Evolutionary conservation across 345 rosid species (phyloP), one percentile per base, ranked within the genome.

Genomic region (Rhizophora mangle): DNA sequence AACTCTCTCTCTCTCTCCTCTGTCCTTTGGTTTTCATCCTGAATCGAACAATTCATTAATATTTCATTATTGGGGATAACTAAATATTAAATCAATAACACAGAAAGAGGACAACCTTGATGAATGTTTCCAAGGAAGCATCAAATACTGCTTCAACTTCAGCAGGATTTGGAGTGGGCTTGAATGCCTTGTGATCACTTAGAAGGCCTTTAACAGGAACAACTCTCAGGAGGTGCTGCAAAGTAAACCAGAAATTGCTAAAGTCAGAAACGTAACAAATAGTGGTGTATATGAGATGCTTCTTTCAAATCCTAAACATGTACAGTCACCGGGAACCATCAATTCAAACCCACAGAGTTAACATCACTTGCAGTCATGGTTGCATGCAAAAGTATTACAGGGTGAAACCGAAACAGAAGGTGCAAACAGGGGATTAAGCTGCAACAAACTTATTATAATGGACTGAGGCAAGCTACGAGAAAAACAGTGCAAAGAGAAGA

Each of bases 61-160:
- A 60, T 62, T 51, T 46, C 29, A 19, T 54, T 91, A 19, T 0
- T 20, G 19, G 68, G 60, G 39, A 27, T 61, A 56, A 55, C 49
- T 1, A 55, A 65, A 6, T 29, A n/a, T 52, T 6, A 21, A 32
- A 36, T 49, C 72, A 43, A 34, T 65, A 2, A 63, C 30, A 43
- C 69, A 55, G 64, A 69, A 69, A n/a, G 37, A 64, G 30, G 46
- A 9, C 20, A 82, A 91, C 97, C 97, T 85, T 87, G 31, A 92
- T 81, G 69, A 92, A 92, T 92, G 89, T 89, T 82, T 87, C 96
- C 80, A 92, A 78, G 22, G 97, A 73, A 24, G 83, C 94, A 85
- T 93, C 96, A 59, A 93, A 91, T 54, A 91, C 86, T 71, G 80
- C 87, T 67, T 91, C 97, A 21, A 91, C 97, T 86, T 94, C 97